These are phyloP conservation scores for Gautieria morchelliformis DNA, from an alignment of 768 basidiomycete genomes.

Conservation along the genomic window DNA sequence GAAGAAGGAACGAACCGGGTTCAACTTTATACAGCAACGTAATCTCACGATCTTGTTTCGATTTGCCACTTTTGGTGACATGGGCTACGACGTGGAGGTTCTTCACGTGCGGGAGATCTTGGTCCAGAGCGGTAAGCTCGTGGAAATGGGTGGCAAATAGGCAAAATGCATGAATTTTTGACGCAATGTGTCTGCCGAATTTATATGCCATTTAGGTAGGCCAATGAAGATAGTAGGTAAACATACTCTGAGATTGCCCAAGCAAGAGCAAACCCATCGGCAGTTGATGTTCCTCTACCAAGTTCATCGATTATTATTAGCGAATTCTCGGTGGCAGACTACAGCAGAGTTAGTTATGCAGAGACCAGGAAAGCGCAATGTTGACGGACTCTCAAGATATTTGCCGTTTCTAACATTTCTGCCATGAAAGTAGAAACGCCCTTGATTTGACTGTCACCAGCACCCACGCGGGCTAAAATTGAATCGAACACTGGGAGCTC, in stretches of 20 bases:
- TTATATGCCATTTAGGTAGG: neutral
- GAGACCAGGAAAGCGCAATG: neutral
- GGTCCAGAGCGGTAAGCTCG: constrained; percentile 86
- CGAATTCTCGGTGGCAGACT: constrained; percentile 90
- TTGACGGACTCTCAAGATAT: constrained; percentile 70
- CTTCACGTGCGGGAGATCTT: constrained; percentile 78
- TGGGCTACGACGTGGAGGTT: constrained; percentile 96
- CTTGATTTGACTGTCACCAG: constrained; percentile 95
- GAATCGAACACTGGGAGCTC: constrained; percentile 90
- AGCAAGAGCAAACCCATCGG: constrained; percentile 94
- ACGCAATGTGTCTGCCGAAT: constrained; percentile 73
- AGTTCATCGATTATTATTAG: constrained; percentile 97
- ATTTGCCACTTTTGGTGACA: constrained; percentile 44
- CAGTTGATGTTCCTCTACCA: constrained; percentile 90
- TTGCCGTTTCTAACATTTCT: constrained; percentile 98
- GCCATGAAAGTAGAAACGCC: constrained; percentile 99
- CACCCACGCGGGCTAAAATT: constrained; percentile 89
- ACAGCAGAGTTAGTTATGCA: neutral
- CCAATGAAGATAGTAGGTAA: neutral
- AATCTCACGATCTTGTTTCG: constrained; percentile 58
- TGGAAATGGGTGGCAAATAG: constrained; percentile 98
- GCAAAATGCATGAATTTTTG: constrained; percentile 86
- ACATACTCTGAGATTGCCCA: constrained; percentile 97
- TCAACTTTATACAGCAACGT: constrained; percentile 66
- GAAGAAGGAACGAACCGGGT: constrained; percentile 46